Base-by-base conservation (phyloP, 2,329 filamentous ascomycete species). In the Raffaelea ambrosiae region DNA sequence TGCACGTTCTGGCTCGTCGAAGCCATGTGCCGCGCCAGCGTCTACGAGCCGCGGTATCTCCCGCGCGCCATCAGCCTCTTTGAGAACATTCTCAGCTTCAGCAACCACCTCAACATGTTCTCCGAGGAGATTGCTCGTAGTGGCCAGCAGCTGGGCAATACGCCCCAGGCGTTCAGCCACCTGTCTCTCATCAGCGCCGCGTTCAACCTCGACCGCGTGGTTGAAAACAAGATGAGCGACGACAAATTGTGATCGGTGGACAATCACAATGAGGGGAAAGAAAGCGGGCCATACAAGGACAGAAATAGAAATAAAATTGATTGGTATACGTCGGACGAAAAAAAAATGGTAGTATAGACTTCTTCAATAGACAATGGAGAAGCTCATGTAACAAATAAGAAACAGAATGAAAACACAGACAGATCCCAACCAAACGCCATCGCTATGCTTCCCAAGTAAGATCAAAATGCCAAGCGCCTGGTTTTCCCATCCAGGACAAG, bases 1-100 rank as follows among this genome's bases (percentile, higher is more conserved):
- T 88, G 84, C 59, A 89, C 84, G 1, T 89, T 89, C 61, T 89
- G 86, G 86, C 76, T 88, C 0, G 83, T 89, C 13, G 86, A 89
- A 64, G 84, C 85, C 21, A 74, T 89, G 65, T 86, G 84, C 26
- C 74, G 85, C 29, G 84, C 84, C 54, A 68, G 75, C 55, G 67
- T 72, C 43, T 83, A 84, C 61, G 79, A 86, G 54, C 68, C 70
- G n/a, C 81, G 77, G 53, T 85, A 86, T 55, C 66, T 83, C 19
- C 62, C 69, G 13, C 69, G 73, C 11, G 78, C 85, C 7, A 72
- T 86, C 54, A 83, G 77, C 54, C 70, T 88, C 39, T 89, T 89
- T 56, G 84, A 89, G 64, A 88, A 87, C 58, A 86, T 88, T 72
- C 69, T 89, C 21, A 75, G 75, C 53, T 89, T 88, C 65, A 79